These are phyloP conservation scores for Solanum tarapatanum DNA, from an alignment of 257 asterid genomes.

Conservation along the genomic window DNA sequence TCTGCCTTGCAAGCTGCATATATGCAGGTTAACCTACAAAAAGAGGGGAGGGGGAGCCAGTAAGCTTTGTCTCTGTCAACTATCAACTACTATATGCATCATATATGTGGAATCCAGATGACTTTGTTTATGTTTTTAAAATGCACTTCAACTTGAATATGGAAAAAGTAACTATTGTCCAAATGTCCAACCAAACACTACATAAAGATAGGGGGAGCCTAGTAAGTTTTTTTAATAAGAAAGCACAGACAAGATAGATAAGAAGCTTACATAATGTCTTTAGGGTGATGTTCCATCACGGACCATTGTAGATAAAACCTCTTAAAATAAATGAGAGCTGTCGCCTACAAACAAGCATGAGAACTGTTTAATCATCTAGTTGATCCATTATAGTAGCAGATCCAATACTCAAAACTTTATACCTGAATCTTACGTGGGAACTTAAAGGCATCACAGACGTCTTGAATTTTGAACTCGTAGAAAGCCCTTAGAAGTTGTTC, in stretches of 20 bases:
- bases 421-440: constrained; percentile 98
- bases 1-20: constrained; percentile 96
- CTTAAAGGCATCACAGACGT: constrained; percentile 94
- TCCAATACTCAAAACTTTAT: constrained; percentile 2
- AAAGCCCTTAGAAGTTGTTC: constrained; percentile 81
- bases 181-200: not conserved
- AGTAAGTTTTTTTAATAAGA: not conserved
- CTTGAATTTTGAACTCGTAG: constrained; percentile 92
- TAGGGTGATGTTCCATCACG: constrained; percentile 98
- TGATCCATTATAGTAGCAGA: not conserved
- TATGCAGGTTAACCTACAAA: constrained; percentile 87
- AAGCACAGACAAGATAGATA: constrained; percentile 5
- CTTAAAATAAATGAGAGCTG: constrained; percentile 90
- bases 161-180: not conserved
- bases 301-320: constrained; percentile 96
- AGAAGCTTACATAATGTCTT: constrained; percentile 68
- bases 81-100: not conserved
- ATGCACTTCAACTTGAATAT: not conserved
- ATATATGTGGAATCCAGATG: not conserved
- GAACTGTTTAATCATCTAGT: constrained; percentile 3
- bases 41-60: not conserved
- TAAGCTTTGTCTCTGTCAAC: not conserved
- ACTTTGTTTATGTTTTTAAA: not conserved
- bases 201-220: not conserved
- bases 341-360: constrained; percentile 53